Percentiles rank a stretch among this genome's conserved stretches.
phyloP scores from a whole-genome alignment of 2,329 filamentous ascomycete genomes.

The Rhynchosporium secalis region DNA sequence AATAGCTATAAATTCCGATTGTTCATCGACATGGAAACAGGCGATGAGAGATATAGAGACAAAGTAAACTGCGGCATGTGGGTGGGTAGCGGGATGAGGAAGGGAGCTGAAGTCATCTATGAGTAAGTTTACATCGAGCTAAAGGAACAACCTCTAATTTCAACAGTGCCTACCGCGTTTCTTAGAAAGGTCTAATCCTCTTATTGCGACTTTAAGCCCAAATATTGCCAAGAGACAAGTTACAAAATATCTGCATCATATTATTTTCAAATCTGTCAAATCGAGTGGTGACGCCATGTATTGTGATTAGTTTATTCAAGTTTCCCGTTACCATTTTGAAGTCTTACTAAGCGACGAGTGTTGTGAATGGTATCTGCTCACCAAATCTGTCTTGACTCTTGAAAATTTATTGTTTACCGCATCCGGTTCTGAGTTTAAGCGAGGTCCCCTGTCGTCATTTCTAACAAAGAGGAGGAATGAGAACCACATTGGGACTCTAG shows the following conservation, averaged over 20 bases:
- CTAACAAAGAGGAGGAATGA: not conserved
- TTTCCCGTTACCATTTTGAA: too few relatives aligned
- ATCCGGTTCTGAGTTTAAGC: not conserved
- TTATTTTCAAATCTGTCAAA: too few relatives aligned
- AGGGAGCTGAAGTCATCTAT: constrained; percentile 48
- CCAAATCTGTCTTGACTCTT: too few relatives aligned
- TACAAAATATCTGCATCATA: too few relatives aligned
- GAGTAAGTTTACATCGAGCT: constrained; percentile 41
- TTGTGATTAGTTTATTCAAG: too few relatives aligned
- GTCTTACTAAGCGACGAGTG: too few relatives aligned
- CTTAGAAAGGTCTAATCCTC: constrained; percentile 6
- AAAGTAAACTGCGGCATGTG: constrained; percentile 52
- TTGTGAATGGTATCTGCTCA: too few relatives aligned
- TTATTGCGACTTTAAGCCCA: too few relatives aligned
- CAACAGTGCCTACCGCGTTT: constrained; percentile 29
- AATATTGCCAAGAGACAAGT: too few relatives aligned
- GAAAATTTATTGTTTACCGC: too few relatives aligned
- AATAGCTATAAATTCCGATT: constrained; percentile 49
- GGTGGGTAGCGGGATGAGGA: constrained; percentile 52
- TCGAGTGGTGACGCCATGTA: too few relatives aligned
- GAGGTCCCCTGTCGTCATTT: not conserved
- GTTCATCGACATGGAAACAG: constrained; percentile 52
- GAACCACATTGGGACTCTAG: not conserved
- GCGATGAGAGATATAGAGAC: constrained; percentile 50
- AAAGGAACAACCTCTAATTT: constrained; percentile 8